Percentiles rank a stretch among this genome's conserved stretches.
Conservation (phyloP, 306 rosid genomes). For the Medicago lupulina region DNA sequence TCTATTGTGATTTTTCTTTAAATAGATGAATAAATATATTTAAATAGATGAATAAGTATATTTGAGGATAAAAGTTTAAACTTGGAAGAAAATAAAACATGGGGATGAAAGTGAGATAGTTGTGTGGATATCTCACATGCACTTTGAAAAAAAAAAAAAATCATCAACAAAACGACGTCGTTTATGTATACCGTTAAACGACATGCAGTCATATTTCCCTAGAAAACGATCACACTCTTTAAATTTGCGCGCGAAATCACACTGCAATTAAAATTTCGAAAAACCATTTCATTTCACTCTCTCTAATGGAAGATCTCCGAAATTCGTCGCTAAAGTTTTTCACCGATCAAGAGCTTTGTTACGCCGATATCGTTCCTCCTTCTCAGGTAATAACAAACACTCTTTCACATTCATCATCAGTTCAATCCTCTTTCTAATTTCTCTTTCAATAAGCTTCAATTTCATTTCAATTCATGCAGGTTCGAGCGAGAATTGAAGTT, state of each 20-base stretch:
- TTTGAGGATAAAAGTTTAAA: too few relatives aligned
- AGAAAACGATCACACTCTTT: not conserved
- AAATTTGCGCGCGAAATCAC: slow-evolving; percentile 43
- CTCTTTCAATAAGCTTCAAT: too few relatives aligned
- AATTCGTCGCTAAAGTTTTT: slow-evolving; percentile 67
- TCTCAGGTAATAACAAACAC: slow-evolving; percentile 49
- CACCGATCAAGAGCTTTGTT: slow-evolving; percentile 77
- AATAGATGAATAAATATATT: too few relatives aligned
- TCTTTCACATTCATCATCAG: slow-evolving; percentile 19
- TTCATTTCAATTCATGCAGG: slow-evolving; percentile 50
- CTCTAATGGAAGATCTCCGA: slow-evolving; percentile 56
- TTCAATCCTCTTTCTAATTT: not conserved
- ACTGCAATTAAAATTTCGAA: not conserved
- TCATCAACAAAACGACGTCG: not conserved
- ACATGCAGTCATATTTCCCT: not conserved
- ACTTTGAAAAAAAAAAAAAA: not conserved
- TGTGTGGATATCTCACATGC: not conserved
- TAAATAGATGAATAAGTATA: too few relatives aligned
- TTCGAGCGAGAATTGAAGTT: slow-evolving; percentile 81
- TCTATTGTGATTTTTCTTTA: too few relatives aligned
- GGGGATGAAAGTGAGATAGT: not conserved
- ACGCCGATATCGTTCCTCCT: slow-evolving; percentile 74
- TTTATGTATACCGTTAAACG: slow-evolving; percentile 7
- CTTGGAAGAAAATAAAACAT: too few relatives aligned
- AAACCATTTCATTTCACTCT: slow-evolving; percentile 17